Evolutionary conservation across 352 stramenopile genomes (phyloP), one percentile per base, ranked within the genome.

Genomic region (Phytophthora hibernalis): DNA sequence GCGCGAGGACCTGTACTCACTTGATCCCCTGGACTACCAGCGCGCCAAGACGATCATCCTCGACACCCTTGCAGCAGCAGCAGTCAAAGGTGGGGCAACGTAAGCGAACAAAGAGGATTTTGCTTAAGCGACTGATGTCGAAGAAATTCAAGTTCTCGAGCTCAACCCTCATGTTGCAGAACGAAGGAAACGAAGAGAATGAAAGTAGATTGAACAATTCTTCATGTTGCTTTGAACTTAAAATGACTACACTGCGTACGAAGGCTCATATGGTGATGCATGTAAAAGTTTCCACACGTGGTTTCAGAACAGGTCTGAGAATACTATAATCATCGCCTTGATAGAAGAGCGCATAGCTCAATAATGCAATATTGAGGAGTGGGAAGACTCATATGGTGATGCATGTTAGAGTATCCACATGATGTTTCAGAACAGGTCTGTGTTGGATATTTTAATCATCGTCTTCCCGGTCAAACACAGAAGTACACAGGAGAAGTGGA

Each of bases 261-360:
- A 55, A 70, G 76, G 72, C 84, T 94, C 84, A 94, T 89, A 95
- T 95, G 86, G 86, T 95, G 86, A 95, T 95, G 86, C 86, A 95
- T 95, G 84, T 93, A 87, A 82, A 53, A 52, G 71, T 85, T 76
- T 95, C 86, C 76, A 93, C 86, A 94, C 74, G 65, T 54, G 54
- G 54, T 61, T 90, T 95, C 83, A 89, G 84, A 91, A 94, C 84
- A 94, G 84, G 86, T 94, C 86, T 94, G 82, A 76, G 73, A 74
- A 87, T 67, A 55, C 76, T 84, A 76, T 87, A 92, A 93, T 94
- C 86, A 90, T 92, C 37, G 86, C 76, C 73, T 66, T 28, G 24
- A 60, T 9, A 44, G 8, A 64, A 47, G 35, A 47, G 38, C 12
- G 52, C 2, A 60, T 4, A 40, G 33, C 33, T 40, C 33, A 54